Evolutionary conservation across 2,329 filamentous ascomycete genomes (phyloP).

Genomic region (Diplodia scrobiculata): DNA sequence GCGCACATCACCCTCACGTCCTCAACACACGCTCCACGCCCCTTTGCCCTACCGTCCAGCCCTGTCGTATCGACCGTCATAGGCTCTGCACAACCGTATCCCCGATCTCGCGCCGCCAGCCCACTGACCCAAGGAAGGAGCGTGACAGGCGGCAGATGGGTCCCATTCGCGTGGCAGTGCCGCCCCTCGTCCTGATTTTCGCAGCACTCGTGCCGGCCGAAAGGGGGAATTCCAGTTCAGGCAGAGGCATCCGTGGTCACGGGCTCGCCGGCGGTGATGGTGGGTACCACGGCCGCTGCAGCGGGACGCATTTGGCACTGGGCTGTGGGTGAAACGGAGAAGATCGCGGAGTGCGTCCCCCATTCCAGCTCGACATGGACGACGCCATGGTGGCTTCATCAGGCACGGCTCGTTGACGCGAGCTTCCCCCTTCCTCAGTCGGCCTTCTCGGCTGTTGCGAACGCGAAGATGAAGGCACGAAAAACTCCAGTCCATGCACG

Average conservation of each 20-base stretch:
- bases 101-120: conserved; percentile 17
- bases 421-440: conserved; percentile 8
- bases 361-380: neutral
- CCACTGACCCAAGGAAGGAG: conserved; percentile 7
- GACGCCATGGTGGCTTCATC: conserved; percentile 2
- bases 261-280: conserved; percentile 23
- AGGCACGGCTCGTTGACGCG: no score
- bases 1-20: neutral
- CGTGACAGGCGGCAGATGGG: conserved; percentile 4
- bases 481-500: no score
- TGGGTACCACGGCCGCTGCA: conserved; percentile 10
- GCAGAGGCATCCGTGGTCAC: neutral
- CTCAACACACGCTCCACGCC: conserved; percentile 10
- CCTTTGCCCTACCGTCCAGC: conserved; percentile 15
- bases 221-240: conserved; percentile 11
- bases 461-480: no score
- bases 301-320: conserved; percentile 11
- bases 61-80: conserved; percentile 13
- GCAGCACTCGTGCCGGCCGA: neutral
- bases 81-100: conserved; percentile 24
- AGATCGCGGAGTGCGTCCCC: conserved; percentile 3
- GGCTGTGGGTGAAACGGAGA: conserved; percentile 21
- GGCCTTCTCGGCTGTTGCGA: no score
- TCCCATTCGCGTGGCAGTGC: conserved; percentile 22
- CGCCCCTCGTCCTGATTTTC: conserved; percentile 7